Conservation (phyloP, 257 asterid species). For the Lycium barbarum region DNA sequence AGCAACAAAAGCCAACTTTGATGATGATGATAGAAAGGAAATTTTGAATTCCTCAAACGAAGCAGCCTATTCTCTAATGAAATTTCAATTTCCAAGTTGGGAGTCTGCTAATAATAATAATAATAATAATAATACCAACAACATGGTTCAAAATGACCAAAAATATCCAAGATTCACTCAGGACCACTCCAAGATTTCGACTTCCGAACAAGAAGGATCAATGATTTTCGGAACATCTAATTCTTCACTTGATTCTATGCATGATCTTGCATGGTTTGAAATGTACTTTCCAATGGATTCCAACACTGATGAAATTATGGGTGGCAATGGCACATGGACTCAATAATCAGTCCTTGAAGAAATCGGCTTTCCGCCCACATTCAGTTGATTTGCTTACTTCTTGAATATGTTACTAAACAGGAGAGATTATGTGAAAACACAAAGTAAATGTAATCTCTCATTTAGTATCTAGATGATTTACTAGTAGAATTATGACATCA, state of each 20-base stretch:
- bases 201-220: conserved; percentile 38
- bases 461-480: neutral
- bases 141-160: conserved; percentile 29
- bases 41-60: neutral
- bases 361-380: neutral
- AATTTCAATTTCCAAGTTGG: conserved; percentile 23
- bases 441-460: neutral
- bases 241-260: conserved; percentile 29
- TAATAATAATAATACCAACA: conserved; percentile 17
- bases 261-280: conserved; percentile 27
- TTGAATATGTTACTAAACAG: no score
- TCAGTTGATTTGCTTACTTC: neutral
- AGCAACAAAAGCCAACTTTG: neutral
- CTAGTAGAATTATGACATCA: neutral
- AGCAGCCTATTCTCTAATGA: neutral
- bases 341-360: conserved; percentile 27
- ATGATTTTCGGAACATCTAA: conserved; percentile 33
- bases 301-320: conserved; percentile 30
- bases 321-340: conserved; percentile 37
- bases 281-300: conserved; percentile 35
- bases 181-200: conserved; percentile 2
- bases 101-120: neutral
- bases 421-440: neutral
- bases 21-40: conserved; percentile 6
- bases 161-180: neutral